These are phyloP conservation scores for Sechiopsis laciniata DNA, from an alignment of 306 rosid species.

Conservation along the genomic window DNA sequence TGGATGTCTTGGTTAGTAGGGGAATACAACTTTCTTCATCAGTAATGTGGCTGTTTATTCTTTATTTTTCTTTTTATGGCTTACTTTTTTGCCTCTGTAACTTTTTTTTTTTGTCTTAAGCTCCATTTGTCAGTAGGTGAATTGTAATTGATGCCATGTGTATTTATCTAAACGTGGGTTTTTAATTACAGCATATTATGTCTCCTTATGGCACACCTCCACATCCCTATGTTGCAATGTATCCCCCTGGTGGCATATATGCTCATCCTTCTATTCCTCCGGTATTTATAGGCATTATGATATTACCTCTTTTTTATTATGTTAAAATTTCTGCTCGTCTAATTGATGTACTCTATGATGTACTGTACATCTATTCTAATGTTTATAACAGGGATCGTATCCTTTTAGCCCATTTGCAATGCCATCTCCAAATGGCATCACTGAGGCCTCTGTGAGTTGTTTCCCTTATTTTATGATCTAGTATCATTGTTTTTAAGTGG, in stretches of 20 bases:
- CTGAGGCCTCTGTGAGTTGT: constrained; percentile 77
- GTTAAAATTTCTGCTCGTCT: constrained; percentile 13
- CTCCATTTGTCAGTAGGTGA: not conserved
- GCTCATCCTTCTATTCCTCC: constrained; percentile 98
- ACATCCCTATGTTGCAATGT: constrained; percentile 84
- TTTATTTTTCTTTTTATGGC: constrained; percentile 10
- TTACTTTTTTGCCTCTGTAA: not conserved
- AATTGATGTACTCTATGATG: constrained; percentile 18
- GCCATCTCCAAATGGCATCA: constrained; percentile 88
- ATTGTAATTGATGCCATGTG: not conserved
- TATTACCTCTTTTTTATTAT: not conserved
- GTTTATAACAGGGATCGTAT: constrained; percentile 68
- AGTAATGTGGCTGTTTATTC: not conserved
- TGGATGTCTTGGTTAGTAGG: not conserved
- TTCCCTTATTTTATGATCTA: constrained; percentile 10
- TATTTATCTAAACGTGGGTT: constrained; percentile 3
- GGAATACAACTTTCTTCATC: not conserved
- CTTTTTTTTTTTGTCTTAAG: not conserved
- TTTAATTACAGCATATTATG: constrained; percentile 78
- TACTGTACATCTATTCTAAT: constrained; percentile 17
- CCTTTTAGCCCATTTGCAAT: constrained; percentile 92
- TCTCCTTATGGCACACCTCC: constrained; percentile 96
- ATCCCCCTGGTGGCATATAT: constrained; percentile 97
- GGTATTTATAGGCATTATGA: constrained; percentile 40
- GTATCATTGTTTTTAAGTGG: constrained; percentile 25